These are phyloP conservation scores for Gossypium gossypioides DNA, from an alignment of 441 rosid genomes.

Conservation along the genomic window DNA sequence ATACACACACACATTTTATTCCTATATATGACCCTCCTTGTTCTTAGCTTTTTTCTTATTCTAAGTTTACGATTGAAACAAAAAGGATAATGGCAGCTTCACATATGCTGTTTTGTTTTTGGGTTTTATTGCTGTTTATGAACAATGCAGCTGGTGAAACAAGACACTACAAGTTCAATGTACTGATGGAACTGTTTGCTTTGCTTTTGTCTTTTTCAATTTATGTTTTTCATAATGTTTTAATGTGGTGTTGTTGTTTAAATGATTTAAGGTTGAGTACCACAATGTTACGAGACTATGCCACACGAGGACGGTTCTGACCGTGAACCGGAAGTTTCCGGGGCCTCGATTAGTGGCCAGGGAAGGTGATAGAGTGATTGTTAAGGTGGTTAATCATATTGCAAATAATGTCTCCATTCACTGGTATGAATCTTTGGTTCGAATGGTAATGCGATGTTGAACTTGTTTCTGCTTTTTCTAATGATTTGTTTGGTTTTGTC, in stretches of 20 bases:
- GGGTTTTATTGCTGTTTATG: slow-evolving; percentile 18
- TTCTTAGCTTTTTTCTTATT: background rate
- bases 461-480: background rate
- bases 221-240: background rate
- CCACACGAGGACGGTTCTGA: slow-evolving; percentile 21
- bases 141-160: slow-evolving; percentile 25
- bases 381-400: slow-evolving; percentile 23
- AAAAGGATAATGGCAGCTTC: slow-evolving; percentile 16
- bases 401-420: slow-evolving; percentile 23
- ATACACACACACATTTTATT: background rate
- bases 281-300: slow-evolving; percentile 24
- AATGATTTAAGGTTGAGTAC: slow-evolving; percentile 17
- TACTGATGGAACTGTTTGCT: background rate
- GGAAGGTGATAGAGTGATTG: slow-evolving; percentile 27
- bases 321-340: slow-evolving; percentile 21
- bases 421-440: slow-evolving; percentile 17
- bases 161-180: slow-evolving; percentile 46
- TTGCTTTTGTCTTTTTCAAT: background rate
- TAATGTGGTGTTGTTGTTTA: background rate
- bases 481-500: background rate
- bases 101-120: slow-evolving; percentile 15
- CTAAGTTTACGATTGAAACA: background rate
- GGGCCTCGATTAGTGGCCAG: slow-evolving; percentile 28
- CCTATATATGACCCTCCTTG: slow-evolving; percentile 12
- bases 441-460: background rate